Evolutionary conservation across 2,329 filamentous ascomycete genomes (phyloP), one percentile per base, ranked within the genome.

Genomic region (Decorospora gaudefroyi): DNA sequence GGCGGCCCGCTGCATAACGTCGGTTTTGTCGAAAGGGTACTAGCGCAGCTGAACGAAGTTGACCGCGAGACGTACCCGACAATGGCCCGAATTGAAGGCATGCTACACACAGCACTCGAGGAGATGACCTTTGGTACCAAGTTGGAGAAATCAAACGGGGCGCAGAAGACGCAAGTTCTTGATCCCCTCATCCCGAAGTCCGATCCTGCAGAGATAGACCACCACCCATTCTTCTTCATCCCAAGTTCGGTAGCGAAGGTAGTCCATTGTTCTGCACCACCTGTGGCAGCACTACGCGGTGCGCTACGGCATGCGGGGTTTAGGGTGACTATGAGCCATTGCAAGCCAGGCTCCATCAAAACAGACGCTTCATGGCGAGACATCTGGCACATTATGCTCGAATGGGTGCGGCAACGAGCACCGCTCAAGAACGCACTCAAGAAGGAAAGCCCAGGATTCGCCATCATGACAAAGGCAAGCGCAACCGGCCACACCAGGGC

Each of bases 381-480:
- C 0, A 81, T 99, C 33, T 97, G 93, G 91, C 87, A 95, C 66
- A 76, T 97, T 18, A 93, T 97, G 83, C 81, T 88, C 17, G 90
- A 96, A 71, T 99, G 90, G 90, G 82, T 88, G 10, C 81, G 86
- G 16, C 90, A 95, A 65, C 87, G 86, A 61, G 78, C 82, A 0
- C 90, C 91, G 0, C 78, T 95, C 45, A 95, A 88, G 65, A 81
- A 85, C 23, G 82, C 83, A 13, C 76, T 95, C 42, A 86, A 82
- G 59, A 78, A 83, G 27, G 80, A 79, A n/a, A 88, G 80, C 37
- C 76, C 90, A 1, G 89, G 88, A 1, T 88, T 82, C 64, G 82
- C 76, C 35, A 84, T 97, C 29, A 49, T 51, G 19, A 42, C 51
- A 13, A 59, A 61, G 27, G 44, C 53, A 16, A 54, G 29, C 32